Percentiles rank a stretch among this genome's conserved stretches.
These are phyloP conservation scores for Pythium sukuiense DNA, from an alignment of 352 stramenopile genomes.

Conservation along the genomic window DNA sequence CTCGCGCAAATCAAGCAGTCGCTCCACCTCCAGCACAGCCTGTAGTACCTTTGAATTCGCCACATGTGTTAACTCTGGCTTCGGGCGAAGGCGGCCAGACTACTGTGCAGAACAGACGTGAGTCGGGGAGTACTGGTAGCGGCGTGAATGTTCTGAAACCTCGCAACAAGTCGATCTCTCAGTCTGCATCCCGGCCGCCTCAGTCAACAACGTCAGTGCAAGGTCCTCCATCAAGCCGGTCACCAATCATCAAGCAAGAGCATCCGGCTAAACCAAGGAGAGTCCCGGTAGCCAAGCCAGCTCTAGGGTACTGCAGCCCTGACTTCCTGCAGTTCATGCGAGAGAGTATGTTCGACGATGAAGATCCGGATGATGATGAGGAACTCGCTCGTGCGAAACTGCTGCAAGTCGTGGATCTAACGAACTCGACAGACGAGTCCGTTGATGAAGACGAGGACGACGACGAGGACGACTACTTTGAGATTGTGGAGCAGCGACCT, in stretches of 20 bases:
- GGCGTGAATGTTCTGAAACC: not conserved
- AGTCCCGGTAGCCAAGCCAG: constrained; percentile 11
- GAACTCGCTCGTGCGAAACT: constrained; percentile 44
- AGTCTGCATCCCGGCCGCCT: too few relatives aligned
- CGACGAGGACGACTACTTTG: constrained; percentile 27
- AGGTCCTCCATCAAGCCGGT: not conserved
- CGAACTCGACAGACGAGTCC: constrained; percentile 54
- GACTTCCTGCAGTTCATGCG: constrained; percentile 27
- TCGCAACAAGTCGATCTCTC: not conserved
- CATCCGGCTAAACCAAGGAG: not conserved
- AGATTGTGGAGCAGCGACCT: constrained; percentile 8
- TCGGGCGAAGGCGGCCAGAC: not conserved
- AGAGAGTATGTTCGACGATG: constrained; percentile 33
- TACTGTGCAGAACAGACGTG: not conserved
- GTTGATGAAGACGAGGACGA: constrained; percentile 42
- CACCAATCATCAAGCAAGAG: constrained; percentile 19
- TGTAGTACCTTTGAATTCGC: not conserved
- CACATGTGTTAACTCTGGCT: not conserved
- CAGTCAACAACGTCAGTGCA: not conserved
- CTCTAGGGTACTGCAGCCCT: constrained; percentile 15
- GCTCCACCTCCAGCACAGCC: not conserved
- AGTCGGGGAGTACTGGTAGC: not conserved
- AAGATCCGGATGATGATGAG: constrained; percentile 35
- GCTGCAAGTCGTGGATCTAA: constrained; percentile 62
- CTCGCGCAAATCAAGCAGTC: not conserved